Conservation (phyloP, 768 basidiomycete species). For the Tricholoma furcatifolium region DNA sequence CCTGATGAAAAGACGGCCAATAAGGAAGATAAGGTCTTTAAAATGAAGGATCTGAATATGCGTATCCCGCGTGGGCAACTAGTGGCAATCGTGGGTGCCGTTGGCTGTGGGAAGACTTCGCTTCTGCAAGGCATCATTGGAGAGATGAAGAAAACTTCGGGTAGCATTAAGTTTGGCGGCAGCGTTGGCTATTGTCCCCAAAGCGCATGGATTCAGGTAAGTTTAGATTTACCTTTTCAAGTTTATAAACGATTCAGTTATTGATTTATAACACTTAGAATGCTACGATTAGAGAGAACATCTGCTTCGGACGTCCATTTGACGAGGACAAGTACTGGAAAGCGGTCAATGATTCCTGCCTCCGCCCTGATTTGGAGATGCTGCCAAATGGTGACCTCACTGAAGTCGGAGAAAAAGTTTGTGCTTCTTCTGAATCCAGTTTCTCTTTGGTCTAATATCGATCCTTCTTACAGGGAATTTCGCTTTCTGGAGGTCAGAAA, state of each 20-base stretch:
- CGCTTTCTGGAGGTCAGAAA: constrained; percentile 77
- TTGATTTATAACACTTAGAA: constrained; percentile 40
- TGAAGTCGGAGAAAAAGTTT: constrained; percentile 74
- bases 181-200: constrained; percentile 83
- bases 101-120: constrained; percentile 71
- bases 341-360: constrained; percentile 72
- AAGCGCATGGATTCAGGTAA: constrained; percentile 85
- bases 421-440: neutral
- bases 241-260: constrained; percentile 2
- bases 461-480: constrained; percentile 59
- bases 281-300: constrained; percentile 85
- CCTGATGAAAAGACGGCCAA: constrained; percentile 19
- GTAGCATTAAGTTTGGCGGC: constrained; percentile 71
- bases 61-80: constrained; percentile 74
- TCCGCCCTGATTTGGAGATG: constrained; percentile 79
- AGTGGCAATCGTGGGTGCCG: constrained; percentile 82
- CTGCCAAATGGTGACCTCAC: constrained; percentile 77
- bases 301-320: constrained; percentile 83
- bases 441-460: neutral
- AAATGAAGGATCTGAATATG: constrained; percentile 62
- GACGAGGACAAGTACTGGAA: constrained; percentile 83
- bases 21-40: constrained; percentile 53
- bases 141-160: constrained; percentile 76
- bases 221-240: constrained; percentile 1
- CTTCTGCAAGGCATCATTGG: constrained; percentile 75